Evolutionary conservation across 164 flowering plant species (phyloP).

Genomic region (Vitis riparia): DNA sequence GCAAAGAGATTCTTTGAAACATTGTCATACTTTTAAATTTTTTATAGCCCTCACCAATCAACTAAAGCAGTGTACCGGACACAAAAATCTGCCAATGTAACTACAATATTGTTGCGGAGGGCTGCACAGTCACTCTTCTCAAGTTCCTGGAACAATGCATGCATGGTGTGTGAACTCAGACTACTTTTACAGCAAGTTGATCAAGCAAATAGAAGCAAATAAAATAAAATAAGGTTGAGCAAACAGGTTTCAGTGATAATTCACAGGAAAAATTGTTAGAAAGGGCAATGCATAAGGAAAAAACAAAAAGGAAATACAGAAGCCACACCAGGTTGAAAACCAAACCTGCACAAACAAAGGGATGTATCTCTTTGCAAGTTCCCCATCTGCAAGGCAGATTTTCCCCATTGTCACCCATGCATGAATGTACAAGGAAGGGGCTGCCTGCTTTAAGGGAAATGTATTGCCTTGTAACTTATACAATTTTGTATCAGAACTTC

Average conservation of each 20-base stretch:
- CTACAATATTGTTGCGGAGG: conserved; percentile 83
- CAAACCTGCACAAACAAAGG: conserved; percentile 93
- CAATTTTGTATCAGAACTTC: conserved; percentile 44
- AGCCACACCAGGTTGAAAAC: neutral
- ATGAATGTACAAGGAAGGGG: conserved; percentile 78
- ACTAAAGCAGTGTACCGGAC: conserved; percentile 91
- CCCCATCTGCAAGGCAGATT: conserved; percentile 87
- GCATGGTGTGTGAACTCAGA: neutral
- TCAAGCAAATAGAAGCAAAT: neutral
- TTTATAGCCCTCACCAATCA: conserved; percentile 68
- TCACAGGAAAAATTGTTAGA: too few relatives aligned
- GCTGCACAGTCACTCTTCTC: conserved; percentile 84
- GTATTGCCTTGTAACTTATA: conserved; percentile 44
- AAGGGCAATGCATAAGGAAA: too few relatives aligned
- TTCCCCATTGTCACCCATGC: conserved; percentile 97
- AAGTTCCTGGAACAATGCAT: conserved; percentile 62
- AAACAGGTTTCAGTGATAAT: too few relatives aligned
- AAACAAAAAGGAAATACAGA: neutral
- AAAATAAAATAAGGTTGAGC: neutral
- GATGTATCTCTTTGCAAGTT: conserved; percentile 85
- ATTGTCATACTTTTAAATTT: neutral
- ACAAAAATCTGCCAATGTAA: conserved; percentile 92
- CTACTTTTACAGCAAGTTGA: too few relatives aligned
- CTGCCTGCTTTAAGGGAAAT: conserved; percentile 49
- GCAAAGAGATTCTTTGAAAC: neutral